Base-by-base conservation (phyloP, 2,329 filamentous ascomycete species). In the Paracoccidioides lutzii region DNA sequence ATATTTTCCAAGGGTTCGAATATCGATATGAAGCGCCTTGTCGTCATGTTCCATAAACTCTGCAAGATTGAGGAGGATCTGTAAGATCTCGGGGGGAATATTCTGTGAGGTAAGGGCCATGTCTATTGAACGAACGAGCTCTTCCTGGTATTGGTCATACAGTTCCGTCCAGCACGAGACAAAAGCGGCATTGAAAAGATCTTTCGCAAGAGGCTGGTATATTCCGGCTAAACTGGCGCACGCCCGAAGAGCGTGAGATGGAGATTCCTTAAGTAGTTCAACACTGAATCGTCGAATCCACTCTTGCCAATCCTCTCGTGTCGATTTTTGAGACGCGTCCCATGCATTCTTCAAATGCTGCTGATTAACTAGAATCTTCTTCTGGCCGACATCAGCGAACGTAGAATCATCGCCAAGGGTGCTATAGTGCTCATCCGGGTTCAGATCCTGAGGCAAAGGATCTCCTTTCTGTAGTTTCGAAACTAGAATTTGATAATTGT, bases 41-140 rank as follows among this genome's bases (percentile, higher is more conserved):
- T 99, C 93, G 64, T 98, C 94, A 66, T 98, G 93, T 68, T 99
- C 93, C 93, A 99, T 99, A 70, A 98, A 99, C 68, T 99, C 93
- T 28, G 93, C 93, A 52, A 99, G 79, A 66, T 98, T 98, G 51
- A 99, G 81, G 33, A 99, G 77, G 52, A 96, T 85, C 58, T 95
- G 91, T 7, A 98, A 77, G 61, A 99, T 85, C 69, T 99, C 94
- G 0, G 94, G 93, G 0, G 93, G 91, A 10, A 98, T 94, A 63
- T 96, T 91, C 53, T 91, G 87, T 3, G 91, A 97, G 55, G 90
- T 93, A 62, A 99, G 87, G 0, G 94, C 93, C 59, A 87, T 89
- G 69, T 99, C 93, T 53, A 99, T 95, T 30, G 94, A 95, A 54
- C 87, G 84, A 52, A 98, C 94, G 43, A 98, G 80, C 68, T 98